Evolutionary conservation across 148 eudicot genomes (phyloP).

Genomic region (Linanthus parryae): DNA sequence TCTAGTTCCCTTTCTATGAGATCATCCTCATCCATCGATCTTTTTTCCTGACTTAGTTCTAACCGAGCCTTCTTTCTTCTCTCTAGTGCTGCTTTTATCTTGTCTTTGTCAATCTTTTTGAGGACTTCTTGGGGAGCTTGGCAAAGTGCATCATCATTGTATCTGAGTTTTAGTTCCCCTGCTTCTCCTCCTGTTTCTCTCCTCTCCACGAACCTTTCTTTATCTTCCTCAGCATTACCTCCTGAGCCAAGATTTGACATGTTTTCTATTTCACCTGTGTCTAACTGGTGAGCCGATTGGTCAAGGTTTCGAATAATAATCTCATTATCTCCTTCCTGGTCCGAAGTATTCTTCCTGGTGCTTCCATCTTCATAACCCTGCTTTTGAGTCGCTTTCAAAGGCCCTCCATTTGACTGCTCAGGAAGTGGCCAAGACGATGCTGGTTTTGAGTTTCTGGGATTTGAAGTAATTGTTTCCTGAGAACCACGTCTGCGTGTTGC

Average conservation of each 20-base stretch:
- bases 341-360: conserved; percentile 25
- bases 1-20: conserved; percentile 88
- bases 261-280: conserved; percentile 36
- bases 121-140: too few relatives aligned
- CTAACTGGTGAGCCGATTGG: conserved; percentile 21
- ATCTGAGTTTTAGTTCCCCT: too few relatives aligned
- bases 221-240: conserved; percentile 45
- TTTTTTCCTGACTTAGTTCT: conserved; percentile 46
- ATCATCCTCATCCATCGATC: conserved; percentile 75
- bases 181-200: conserved; percentile 38
- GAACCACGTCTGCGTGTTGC: too few relatives aligned
- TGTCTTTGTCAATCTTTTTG: conserved; percentile 71
- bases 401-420: conserved; percentile 24
- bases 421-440: conserved; percentile 20
- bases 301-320: conserved; percentile 25
- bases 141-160: too few relatives aligned
- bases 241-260: conserved; percentile 28
- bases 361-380: conserved; percentile 43
- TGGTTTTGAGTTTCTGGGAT: too few relatives aligned
- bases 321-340: conserved; percentile 45
- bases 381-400: conserved; percentile 36
- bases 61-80: conserved; percentile 68
- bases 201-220: conserved; percentile 35
- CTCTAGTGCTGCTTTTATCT: conserved; percentile 67
- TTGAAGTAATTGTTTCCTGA: too few relatives aligned